Evolutionary conservation across 176 grass and related monocot genomes (phyloP), one percentile per base, ranked within the genome.

Genomic region (Pharus latifolius): DNA sequence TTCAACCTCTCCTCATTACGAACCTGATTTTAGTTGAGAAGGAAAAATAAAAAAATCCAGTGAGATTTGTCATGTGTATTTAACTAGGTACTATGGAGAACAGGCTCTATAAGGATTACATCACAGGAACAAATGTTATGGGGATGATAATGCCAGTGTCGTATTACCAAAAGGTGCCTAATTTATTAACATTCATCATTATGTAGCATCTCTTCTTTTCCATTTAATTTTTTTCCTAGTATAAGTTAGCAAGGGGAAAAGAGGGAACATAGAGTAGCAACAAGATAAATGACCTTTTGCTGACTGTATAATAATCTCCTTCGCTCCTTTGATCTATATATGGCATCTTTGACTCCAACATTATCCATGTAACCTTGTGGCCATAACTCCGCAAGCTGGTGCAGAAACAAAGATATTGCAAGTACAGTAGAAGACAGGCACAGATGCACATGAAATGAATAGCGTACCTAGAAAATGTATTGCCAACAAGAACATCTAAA

Each of bases 291-390:
- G 45, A 95, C 96, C 96, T 91, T 99, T 57, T 95, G 75, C 37
- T 95, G 90, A 78, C 41, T 83, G 69, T 86, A 84, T 5, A 91
- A 71, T 47, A 13, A 43, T 32, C 80, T 76, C 69, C 80, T 91
- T 14, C 95, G 80, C 42, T 95, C 87, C 69, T 99, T 99, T 10
- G 96, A 85, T 88, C 90, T 85, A 66, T 18, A 77, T 79, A 99
- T 91, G 27, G 96, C 90, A 72, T 99, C 96, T 78, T 95, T 99
- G 70, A 99, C 91, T 79, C 96, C 96, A 57, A 95, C 55, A 84
- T 95, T 95, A 84, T 99, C 90, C 90, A 99, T 99, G 52, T 47
- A 91, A 54, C 96, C 96, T 86, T 76, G 82, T 16, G 96, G 96
- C 96, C 96, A 99, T 34, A 99, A 78, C 60, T 99, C 96, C 24